Percentiles rank a stretch among this genome's conserved stretches.
These are phyloP conservation scores for Neoboletus magnificus DNA, from an alignment of 768 basidiomycete species.

Conservation along the genomic window DNA sequence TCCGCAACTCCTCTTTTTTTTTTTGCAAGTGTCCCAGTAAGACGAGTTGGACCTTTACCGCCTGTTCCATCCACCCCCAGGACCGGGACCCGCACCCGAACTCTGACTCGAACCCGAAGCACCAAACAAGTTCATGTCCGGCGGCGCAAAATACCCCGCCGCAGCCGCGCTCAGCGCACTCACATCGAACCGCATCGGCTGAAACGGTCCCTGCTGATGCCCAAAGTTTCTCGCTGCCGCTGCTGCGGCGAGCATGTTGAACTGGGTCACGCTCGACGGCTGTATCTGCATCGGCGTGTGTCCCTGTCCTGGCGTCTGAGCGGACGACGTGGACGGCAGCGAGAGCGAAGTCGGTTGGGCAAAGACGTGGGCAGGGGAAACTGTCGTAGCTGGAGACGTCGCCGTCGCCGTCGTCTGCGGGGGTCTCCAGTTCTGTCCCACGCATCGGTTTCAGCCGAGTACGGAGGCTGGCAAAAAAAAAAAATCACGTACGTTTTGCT, in stretches of 20 bases:
- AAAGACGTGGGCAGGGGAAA: neutral
- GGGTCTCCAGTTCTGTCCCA: constrained; percentile 55
- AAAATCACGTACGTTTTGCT: constrained; percentile 57
- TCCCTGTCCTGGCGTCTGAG: neutral
- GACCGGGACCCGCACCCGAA: neutral
- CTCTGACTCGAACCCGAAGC: constrained; percentile 4
- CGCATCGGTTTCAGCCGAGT: neutral
- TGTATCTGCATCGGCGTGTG: neutral
- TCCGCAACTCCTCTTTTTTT: neutral
- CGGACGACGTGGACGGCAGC: constrained; percentile 2
- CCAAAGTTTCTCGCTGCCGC: constrained; percentile 25
- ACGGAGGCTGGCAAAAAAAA: neutral
- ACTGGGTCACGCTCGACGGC: constrained; percentile 20
- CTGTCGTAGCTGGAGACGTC: neutral
- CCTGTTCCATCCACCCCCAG: constrained; percentile 9
- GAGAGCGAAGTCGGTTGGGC: constrained; percentile 1
- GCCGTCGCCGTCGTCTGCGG: constrained; percentile 27
- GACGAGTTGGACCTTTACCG: neutral
- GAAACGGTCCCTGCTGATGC: constrained; percentile 21
- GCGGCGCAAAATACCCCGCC: constrained; percentile 17
- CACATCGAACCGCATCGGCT: constrained; percentile 17
- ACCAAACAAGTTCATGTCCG: constrained; percentile 17
- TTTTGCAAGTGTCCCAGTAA: neutral
- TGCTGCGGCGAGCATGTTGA: constrained; percentile 26
- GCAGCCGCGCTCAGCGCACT: constrained; percentile 14